Evolutionary conservation across 106 monocot species (phyloP), one percentile per base, ranked within the genome.

Genomic region (Platanthera zijinensis): DNA sequence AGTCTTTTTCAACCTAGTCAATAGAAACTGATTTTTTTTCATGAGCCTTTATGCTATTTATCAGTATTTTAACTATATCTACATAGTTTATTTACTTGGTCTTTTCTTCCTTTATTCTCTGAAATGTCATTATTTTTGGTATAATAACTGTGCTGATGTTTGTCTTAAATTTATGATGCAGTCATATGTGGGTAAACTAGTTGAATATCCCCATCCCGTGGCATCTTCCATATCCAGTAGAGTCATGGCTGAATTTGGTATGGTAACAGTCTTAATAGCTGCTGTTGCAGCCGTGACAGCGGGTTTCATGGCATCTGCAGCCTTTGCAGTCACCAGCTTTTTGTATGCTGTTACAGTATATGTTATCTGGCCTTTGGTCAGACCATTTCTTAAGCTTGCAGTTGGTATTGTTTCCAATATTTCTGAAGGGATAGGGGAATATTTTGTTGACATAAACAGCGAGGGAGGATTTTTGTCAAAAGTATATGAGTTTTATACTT

Each of bases 181-280:
- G 93, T 88, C 90, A 21, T 88, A 88, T 85, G 86, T 93, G 57
- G 90, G 88, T 5, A 93, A 88, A 71, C 70, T 85, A 50, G 81
- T 79, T 18, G 81, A 88, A 57, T 84, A 88, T 77, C 90, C 93
- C 64, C 78, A 93, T 77, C 93, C 93, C n/a, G 88, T 93, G 78
- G 93, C 93, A 74, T 90, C 93, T 72, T 90, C 90, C 30, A 93
- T 93, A 83, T 93, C 93, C 21, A 85, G 90, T 78, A 90, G 93
- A 85, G 74, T 93, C 61, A 86, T 93, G 83, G 86, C 82, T 80
- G 93, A 93, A 76, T 88, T 93, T 72, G 93, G 86, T 63, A 84
- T 90, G 86, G 84, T 90, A 39, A 88, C 90, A 71, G 84, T 86
- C 28, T 9, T 90, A 39, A 83, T 88, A 73, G 90, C 82, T 71